Base-by-base conservation (phyloP, 2,329 filamentous ascomycete species). In the Trichoderma arundinaceum region DNA sequence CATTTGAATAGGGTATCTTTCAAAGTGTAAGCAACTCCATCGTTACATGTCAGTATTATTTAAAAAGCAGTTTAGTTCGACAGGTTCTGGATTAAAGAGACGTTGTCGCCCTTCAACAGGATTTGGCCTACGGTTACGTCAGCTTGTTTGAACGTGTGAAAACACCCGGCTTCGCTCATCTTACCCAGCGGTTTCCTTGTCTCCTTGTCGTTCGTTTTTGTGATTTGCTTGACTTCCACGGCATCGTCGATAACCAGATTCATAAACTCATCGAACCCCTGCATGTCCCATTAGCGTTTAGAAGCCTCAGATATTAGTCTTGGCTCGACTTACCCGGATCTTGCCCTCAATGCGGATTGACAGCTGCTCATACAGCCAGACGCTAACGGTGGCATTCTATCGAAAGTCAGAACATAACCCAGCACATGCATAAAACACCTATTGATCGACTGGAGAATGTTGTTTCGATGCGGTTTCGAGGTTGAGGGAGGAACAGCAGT, bases 241-340 rank as follows among this genome's bases (percentile, higher is more conserved):
- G 95, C 95, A 73, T 99, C 93, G 75, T 99, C 95, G 71, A 97
- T 86, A 44, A 98, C 95, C 57, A 99, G 84, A 81, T 99, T 99
- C 94, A 99, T 97, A 82, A 98, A 99, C 79, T 99, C 95, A 77
- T 99, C 95, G 72, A 99, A 99, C 13, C 95, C 94, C 93, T 97
- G 5, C 13, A 51, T n/a, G 44, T 19, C 7, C 22, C 15, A 22
- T 46, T 17, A 32, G 35, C 28, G 33, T 9, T 3, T 1, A 17
- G 4, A n/a, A 4, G 1, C 13, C 17, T 28, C 22, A 28, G 22
- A 1, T 19, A n/a, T 2, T 12, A 38, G n/a, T 13, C 10, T n/a
- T 28, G 4, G 15, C 41, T 54, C 38, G 12, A 79, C 89, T 69
- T 78, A 96, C 94, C 74, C 95, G 88, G 71, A 99, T 97, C 82